Base-by-base conservation (phyloP, 805 yeast genomes). In the Candida cerambycidarum region DNA sequence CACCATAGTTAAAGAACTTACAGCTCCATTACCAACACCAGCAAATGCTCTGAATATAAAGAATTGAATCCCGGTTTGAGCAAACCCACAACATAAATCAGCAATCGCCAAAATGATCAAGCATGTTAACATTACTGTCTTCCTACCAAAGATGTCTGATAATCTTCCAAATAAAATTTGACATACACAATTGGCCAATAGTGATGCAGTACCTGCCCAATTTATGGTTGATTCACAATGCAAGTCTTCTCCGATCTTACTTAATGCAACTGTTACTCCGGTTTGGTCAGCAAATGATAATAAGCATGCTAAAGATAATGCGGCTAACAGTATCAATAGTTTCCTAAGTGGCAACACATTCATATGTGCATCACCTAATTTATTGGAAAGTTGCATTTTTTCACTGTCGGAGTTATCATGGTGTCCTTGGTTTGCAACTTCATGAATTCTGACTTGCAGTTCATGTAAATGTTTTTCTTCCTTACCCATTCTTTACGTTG, bases 191-290 rank as follows among this genome's bases (percentile, higher is more conserved):
- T 71, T 71, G 5, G 82, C 78, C 39, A 79, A 69, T 21, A 77
- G 57, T 12, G 73, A 57, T 2, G 82, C 72, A 0, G 83, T 73
- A 11, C 82, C 82, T 0, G 80, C 81, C 84, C 85, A 79, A 36
- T 78, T 69, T 33, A 79, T 75, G 1, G 80, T 69, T 14, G 60
- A 61, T 32, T 66, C 62, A 2, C 80, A 77, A 37, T 75, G 43
- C 35, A 78, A 58, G 24, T 71, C 80, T 19, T 62, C 53, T 6
- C 76, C 79, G 28, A 78, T 77, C n/a, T 53, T 45, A 1, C 82
- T 69, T 25, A 76, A 65, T 1, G 76, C 77, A 10, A 76, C 73
- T 1, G 76, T 66, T 25, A 75, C 66, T 21, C 77, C 67, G 2
- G 76, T 70, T 47, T 73, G 79, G 56, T 77, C 82, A 11, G 75